Base-by-base conservation (phyloP, 2,329 filamentous ascomycete genomes). In the Aspergillus sp. region DNA sequence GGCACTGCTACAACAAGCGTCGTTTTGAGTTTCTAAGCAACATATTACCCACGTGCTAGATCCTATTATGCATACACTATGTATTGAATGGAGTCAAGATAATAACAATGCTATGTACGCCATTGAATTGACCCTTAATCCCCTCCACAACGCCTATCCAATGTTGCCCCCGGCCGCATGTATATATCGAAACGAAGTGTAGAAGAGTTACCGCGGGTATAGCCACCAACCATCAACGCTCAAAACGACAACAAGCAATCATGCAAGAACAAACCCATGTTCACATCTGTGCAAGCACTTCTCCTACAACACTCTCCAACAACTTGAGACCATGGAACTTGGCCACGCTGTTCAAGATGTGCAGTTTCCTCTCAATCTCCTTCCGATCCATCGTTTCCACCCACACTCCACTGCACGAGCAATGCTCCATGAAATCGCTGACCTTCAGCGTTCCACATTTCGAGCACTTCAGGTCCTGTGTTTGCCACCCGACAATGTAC, bases 351-450 rank as follows among this genome's bases (percentile, higher is more conserved):
- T 81, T 83, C 76, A 92, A 88, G 4, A 96, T 89, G 44, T 75
- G 82, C 69, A 98, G 69, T 72, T 81, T 84, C 72, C 81, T 85
- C 70, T 85, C 77, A 25, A 94, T 79, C 27, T 90, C 90, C 30
- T 84, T 86, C 64, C 84, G 82, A 66, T 88, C 84, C 61, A 93
- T 82, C 19, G 87, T 91, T 65, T 86, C 86, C 17, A 83, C 84
- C 95, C 95, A 99, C 61, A 85, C 84, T 3, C 95, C 95, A 62
- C 91, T 91, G 80, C 95, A 99, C 10, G 88, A 90, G 77, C 96
- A 99, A 76, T 98, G 93, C 75, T 97, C 94, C 88, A 95, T 92
- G 69, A 98, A 96, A 71, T 97, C 94, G 73, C 96, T 98, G 42
- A 91, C 83, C 71, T 92, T 82, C 41, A 96, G 77, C 3, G 78